phyloP scores from a whole-genome alignment of 1,284 basidiomycete genomes.

The Coniophora puteana region DNA sequence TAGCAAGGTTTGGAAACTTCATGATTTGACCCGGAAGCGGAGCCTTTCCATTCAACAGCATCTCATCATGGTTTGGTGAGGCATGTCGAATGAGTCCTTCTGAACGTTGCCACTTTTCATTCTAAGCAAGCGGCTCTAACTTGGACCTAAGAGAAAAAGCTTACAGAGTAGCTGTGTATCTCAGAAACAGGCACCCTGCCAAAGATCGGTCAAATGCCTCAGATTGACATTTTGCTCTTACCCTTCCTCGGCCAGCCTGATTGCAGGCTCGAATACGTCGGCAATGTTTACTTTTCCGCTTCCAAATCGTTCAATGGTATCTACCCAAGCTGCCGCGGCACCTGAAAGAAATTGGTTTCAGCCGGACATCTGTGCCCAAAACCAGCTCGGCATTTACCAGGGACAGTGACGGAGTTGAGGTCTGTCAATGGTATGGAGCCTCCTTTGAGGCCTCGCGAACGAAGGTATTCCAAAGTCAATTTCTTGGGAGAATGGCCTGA shows the following conservation, averaged over 20 bases:
- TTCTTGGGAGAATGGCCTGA: slow-evolving; percentile 84
- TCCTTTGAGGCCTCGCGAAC: slow-evolving; percentile 67
- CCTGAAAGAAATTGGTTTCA: slow-evolving; percentile 40
- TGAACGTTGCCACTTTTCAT: slow-evolving; percentile 66
- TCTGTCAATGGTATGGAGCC: slow-evolving; percentile 67
- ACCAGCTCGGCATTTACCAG: slow-evolving; percentile 43
- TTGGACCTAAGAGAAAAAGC: slow-evolving; percentile 18
- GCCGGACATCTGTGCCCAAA: background rate
- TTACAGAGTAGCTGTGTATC: slow-evolving; percentile 59
- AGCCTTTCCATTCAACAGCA: slow-evolving; percentile 80
- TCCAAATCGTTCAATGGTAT: slow-evolving; percentile 82
- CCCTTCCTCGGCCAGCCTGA: slow-evolving; percentile 85
- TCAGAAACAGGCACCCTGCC: slow-evolving; percentile 76
- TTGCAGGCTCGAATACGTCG: slow-evolving; percentile 88
- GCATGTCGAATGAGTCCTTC: slow-evolving; percentile 78
- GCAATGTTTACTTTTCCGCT: slow-evolving; percentile 75
- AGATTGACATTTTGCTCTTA: slow-evolving; percentile 25
- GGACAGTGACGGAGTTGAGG: slow-evolving; percentile 89
- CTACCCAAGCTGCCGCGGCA: slow-evolving; percentile 90
- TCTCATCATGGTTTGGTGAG: slow-evolving; percentile 79
- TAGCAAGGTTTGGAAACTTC: slow-evolving; percentile 75
- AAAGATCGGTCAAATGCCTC: slow-evolving; percentile 7
- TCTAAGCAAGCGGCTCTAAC: slow-evolving; percentile 6
- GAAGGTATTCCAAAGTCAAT: slow-evolving; percentile 72
- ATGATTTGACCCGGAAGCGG: slow-evolving; percentile 79